Base-by-base conservation (phyloP, 2,329 filamentous ascomycete genomes). In the Cryphonectria naterciae region DNA sequence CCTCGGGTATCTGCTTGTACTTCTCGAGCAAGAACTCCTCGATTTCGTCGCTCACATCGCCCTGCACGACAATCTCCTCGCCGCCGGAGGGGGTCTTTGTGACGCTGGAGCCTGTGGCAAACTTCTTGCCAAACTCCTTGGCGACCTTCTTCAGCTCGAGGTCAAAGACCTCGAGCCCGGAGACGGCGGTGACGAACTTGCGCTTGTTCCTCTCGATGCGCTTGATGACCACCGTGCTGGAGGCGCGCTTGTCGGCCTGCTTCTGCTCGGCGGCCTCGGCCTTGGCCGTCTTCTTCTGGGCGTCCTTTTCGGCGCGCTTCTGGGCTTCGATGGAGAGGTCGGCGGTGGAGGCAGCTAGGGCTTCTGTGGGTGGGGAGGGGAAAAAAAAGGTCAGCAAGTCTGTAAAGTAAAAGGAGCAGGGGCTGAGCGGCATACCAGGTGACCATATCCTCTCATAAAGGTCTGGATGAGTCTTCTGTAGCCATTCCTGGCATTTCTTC, bases 111-210 rank as follows among this genome's bases (percentile, higher is more conserved):
- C 96, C 96, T 13, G 96, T 98, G 41, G 96, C 96, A 79, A 99
- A 98, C 83, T 98, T 98, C 88, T 98, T 99, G 74, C 96, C 96
- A 76, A 98, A 91, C 78, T 98, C 96, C 85, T 98, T 98, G 71
- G 95, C 91, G 10, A 84, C 87, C 85, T 98, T 98, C 83, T 99
- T 99, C 78, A 98, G 87, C 70, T 98, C 95, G 58, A 98, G 82
- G 0, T 94, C 94, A 78, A 98, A 97, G 0, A 92, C 90, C 81
- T 99, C 96, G 28, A 99, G 86, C 0, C 96, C 96, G 8, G 89
- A 89, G n/a, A 99, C 91, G 22, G 95, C 92, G 0, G 96, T 99
- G 68, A 99, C 95, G 80, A 91, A 97, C 85, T 99, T 99, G 78
- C 96, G 90, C 87, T 99, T 99, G 83, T 97, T 98, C 74, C 96